These are phyloP conservation scores for Kluyveromyces dobzhanskii DNA, from an alignment of 805 yeast species.

Conservation along the genomic window DNA sequence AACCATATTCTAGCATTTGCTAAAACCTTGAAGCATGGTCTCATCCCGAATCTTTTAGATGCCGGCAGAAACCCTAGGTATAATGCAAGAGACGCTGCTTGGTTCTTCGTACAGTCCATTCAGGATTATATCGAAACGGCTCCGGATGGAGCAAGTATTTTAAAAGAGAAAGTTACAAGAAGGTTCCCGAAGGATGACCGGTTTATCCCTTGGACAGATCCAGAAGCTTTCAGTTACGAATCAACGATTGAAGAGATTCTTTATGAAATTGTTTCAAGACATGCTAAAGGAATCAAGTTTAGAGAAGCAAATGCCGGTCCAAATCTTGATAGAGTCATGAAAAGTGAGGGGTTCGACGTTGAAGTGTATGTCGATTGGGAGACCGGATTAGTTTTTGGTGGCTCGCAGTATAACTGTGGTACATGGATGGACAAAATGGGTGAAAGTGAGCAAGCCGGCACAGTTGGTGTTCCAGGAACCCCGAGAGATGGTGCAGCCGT, in stretches of 20 bases:
- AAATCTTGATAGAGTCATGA: conserved; percentile 84
- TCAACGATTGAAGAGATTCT: conserved; percentile 67
- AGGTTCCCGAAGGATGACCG: conserved; percentile 87
- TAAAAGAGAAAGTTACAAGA: conserved; percentile 66
- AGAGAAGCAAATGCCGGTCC: conserved; percentile 96
- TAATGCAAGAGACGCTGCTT: conserved; percentile 94
- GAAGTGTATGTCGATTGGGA: conserved; percentile 76
- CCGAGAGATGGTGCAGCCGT: conserved; percentile 97
- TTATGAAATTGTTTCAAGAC: conserved; percentile 77
- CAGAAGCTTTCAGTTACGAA: conserved; percentile 66
- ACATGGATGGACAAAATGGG: conserved; percentile 99
- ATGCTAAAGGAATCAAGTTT: conserved; percentile 78
- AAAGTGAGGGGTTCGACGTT: conserved; percentile 84
- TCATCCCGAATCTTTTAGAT: conserved; percentile 87
- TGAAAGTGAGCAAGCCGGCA: conserved; percentile 74
- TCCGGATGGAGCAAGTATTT: conserved; percentile 59
- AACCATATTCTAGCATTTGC: conserved; percentile 81
- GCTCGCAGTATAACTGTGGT: conserved; percentile 89
- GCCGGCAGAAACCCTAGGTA: conserved; percentile 91
- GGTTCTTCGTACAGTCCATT: conserved; percentile 87
- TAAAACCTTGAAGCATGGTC: conserved; percentile 85
- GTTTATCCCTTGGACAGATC: conserved; percentile 59
- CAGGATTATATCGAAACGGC: conserved; percentile 69
- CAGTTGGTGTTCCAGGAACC: conserved; percentile 92
- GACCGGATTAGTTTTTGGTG: conserved; percentile 84